Conservation (phyloP, 345 rosid genomes). For the Lumnitzera littorea region DNA sequence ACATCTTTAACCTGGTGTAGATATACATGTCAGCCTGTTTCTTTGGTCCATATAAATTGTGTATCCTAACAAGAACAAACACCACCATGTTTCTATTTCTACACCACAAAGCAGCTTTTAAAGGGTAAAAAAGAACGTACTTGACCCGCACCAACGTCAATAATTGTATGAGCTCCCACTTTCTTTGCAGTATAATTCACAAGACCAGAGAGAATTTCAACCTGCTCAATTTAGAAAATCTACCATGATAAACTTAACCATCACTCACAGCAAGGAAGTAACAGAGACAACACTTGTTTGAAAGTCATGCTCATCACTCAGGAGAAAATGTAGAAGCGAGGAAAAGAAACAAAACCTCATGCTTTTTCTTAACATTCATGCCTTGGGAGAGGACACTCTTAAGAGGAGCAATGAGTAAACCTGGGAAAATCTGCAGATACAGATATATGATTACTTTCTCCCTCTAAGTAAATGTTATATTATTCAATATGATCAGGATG, state of each 20-base stretch:
- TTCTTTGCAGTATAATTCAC: conserved; percentile 48
- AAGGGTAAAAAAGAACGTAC: conserved; percentile 21
- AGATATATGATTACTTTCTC: neutral
- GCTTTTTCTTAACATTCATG: conserved; percentile 85
- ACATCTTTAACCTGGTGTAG: too few relatives aligned
- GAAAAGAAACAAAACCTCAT: conserved; percentile 43
- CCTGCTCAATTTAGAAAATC: conserved; percentile 32
- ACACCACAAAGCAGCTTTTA: too few relatives aligned
- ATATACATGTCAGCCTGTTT: too few relatives aligned
- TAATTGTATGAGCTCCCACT: conserved; percentile 46
- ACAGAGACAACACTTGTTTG: neutral
- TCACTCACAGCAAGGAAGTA: neutral
- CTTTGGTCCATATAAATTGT: too few relatives aligned
- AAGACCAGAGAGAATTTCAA: conserved; percentile 81
- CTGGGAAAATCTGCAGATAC: conserved; percentile 43
- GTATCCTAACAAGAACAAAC: too few relatives aligned
- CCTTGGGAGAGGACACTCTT: conserved; percentile 77
- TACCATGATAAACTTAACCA: neutral
- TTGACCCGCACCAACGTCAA: conserved; percentile 97
- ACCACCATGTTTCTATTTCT: too few relatives aligned
- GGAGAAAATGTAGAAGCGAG: conserved; percentile 1
- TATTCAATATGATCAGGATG: too few relatives aligned
- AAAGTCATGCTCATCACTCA: neutral
- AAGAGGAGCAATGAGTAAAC: conserved; percentile 36
- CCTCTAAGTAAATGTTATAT: too few relatives aligned